A percentile compares a stretch with the other conserved stretches of the same genome.
These are phyloP conservation scores for Galerina sulciceps DNA, from an alignment of 768 basidiomycete species.

Conservation along the genomic window DNA sequence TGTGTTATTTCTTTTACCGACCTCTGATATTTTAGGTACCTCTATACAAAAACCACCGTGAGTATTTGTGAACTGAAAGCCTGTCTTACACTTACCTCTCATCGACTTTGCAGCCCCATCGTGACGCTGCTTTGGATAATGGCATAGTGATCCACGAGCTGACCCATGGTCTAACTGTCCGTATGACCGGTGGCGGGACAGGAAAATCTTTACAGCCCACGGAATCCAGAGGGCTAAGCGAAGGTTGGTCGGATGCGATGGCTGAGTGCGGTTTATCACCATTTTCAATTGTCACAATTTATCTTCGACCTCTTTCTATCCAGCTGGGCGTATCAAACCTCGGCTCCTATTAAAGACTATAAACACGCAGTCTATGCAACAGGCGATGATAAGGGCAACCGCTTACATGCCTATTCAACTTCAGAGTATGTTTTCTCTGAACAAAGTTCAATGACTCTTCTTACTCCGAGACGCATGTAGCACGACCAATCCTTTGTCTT, in stretches of 20 bases:
- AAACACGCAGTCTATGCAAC: slow-evolving; percentile 56
- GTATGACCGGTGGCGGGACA: slow-evolving; percentile 59
- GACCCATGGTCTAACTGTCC: slow-evolving; percentile 53
- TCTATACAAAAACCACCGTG: slow-evolving; percentile 37
- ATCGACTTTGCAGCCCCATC: slow-evolving; percentile 46
- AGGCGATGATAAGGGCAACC: slow-evolving; percentile 53
- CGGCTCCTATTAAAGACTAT: slow-evolving; percentile 38
- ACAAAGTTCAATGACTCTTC: background rate
- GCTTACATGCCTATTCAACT: slow-evolving; percentile 61
- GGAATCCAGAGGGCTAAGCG: slow-evolving; percentile 72
- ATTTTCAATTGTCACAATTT: background rate
- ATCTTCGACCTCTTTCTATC: background rate
- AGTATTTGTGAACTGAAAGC: slow-evolving; percentile 14
- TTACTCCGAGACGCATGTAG: slow-evolving; percentile 14
- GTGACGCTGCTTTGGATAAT: slow-evolving; percentile 69
- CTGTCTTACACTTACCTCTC: slow-evolving; percentile 9
- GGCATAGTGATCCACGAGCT: slow-evolving; percentile 58
- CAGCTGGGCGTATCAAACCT: slow-evolving; percentile 48
- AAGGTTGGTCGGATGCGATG: slow-evolving; percentile 67
- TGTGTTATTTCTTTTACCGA: no score
- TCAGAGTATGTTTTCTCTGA: slow-evolving; percentile 33
- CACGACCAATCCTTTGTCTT: slow-evolving; percentile 46
- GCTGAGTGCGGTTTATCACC: slow-evolving; percentile 34
- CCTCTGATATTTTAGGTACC: slow-evolving; percentile 14
- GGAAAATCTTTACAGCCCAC: slow-evolving; percentile 64